Evolutionary conservation across 2,329 filamentous ascomycete genomes (phyloP), one percentile per base, ranked within the genome.

Genomic region (Apiospora aurea): DNA sequence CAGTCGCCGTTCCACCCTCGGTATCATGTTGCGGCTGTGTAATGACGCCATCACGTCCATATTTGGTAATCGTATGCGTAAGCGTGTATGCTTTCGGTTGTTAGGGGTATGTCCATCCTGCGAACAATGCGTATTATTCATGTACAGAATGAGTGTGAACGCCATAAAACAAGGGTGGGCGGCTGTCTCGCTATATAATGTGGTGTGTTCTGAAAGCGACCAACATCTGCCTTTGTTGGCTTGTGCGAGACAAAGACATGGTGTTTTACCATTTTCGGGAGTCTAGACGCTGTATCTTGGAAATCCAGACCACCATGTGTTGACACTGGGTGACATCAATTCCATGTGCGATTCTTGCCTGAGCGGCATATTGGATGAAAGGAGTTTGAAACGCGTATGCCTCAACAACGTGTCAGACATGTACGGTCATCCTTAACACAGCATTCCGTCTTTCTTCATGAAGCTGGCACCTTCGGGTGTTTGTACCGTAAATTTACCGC

Each of bases 91-190:
- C 34, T 61, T 61, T 61, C 29, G 10, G 53, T 61, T 13, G 29
- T 14, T 41, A 4, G 34, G 29, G 34, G 34, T 64, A 24, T n/a
- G 18, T 10, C 57, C 29, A 41, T 29, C 13, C 21, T 64, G 57
- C 57, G 18, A 64, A 64, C 57, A 64, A 64, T 64, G 57, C 41
- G 57, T 41, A 64, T 64, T 64, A 10, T 64, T 14, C 41, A 41
- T 49, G 6, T 64, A 24, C n/a, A 64, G 57, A 64, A 64, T 41
- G 18, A 41, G 29, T 16, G 53, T 29, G 41, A n/a, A 41, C 18
- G 4, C n/a, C 21, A 41, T 13, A 64, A 41, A 64, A n/a, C 29
- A 64, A 29, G 34, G 57, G 10, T 21, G 53, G 34, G 34, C 11
- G 34, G 41, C 21, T 4, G 57, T 3, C 34, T 41, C 41, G 13